Base-by-base conservation (phyloP, 2,329 filamentous ascomycete genomes). In the Cladosporium sphaerospermum region DNA sequence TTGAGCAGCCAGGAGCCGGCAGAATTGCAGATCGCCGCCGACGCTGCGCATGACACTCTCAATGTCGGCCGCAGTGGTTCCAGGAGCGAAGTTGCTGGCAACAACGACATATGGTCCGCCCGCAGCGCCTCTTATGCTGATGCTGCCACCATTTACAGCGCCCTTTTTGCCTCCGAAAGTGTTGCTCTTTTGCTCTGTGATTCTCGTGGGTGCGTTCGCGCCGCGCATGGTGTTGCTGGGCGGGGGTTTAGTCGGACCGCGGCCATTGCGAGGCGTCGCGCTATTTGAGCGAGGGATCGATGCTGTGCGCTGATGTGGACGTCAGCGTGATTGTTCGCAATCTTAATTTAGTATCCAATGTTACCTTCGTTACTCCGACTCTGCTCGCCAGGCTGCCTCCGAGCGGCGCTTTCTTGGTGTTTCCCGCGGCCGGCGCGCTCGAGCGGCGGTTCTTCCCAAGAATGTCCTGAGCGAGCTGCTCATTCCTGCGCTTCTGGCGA, bases 1-100 rank as follows among this genome's bases (percentile, higher is more conserved):
- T 28, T 74, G 73, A 3, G 83, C 77, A 65, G 85, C 83, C 53
- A 89, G 70, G 37, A 93, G 72, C 34, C 76, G 79, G 71, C 88
- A 92, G 62, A 79, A 81, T 19, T 79, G 65, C 62, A 89, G 78
- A 56, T 84, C 76, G 32, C 79, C 79, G 88, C 73, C 0, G 83
- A 82, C n/a, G 78, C 80, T 51, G 18, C 55, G 51, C 82, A 93
- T 84, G 53, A 88, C 88, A 61, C 84, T 87, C 73, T 90, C 86
- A 55, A 93, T 89, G 64, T 93, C 88, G 31, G 85, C 86, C 1
- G 85, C 85, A 6, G 88, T 90, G 0, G 88, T 93, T 36, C 88
- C 88, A 2, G 82, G 82, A 10, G 88, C 88, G 66, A 93, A 89
- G 74, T 93, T 93, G 69, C 88, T 85, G 2, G 85, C 87, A 66